These are phyloP conservation scores for Candida sanyaensis DNA, from an alignment of 1,139 yeast species.

Conservation along the genomic window DNA sequence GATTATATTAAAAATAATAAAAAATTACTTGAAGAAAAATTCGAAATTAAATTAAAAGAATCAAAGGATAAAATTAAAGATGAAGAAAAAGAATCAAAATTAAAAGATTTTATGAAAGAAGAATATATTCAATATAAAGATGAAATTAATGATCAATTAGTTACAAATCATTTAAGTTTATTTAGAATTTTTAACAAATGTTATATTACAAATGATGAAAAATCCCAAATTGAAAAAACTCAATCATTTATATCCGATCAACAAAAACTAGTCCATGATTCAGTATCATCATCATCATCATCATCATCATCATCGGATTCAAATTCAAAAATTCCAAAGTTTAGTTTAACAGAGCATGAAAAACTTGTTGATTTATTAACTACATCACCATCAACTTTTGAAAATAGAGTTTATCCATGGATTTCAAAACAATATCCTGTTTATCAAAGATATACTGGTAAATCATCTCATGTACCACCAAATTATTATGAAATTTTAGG, in stretches of 20 bases:
- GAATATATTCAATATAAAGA: conserved; percentile 14
- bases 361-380: conserved; percentile 15
- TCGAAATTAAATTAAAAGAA: not conserved
- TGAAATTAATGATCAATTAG: conserved; percentile 25
- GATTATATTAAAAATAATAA: not conserved
- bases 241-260: conserved; percentile 14
- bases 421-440: conserved; percentile 41
- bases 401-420: conserved; percentile 49
- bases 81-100: conserved; percentile 8
- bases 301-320: too few species aligned
- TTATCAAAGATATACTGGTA: conserved; percentile 51
- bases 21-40: not conserved
- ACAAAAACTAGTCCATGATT: conserved; percentile 10
- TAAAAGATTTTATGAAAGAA: conserved; percentile 20
- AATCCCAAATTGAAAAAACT: conserved; percentile 9
- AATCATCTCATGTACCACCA: conserved; percentile 37
- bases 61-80: not conserved
- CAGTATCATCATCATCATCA: too few species aligned
- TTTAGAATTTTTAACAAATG: conserved; percentile 48
- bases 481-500: conserved; percentile 24
- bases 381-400: conserved; percentile 26
- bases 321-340: not conserved
- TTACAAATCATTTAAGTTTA: conserved; percentile 44
- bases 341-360: conserved; percentile 14
- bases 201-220: conserved; percentile 29